These are phyloP conservation scores for Calcarisporium arbuscula DNA, from an alignment of 2,329 filamentous ascomycete species.

Conservation along the genomic window DNA sequence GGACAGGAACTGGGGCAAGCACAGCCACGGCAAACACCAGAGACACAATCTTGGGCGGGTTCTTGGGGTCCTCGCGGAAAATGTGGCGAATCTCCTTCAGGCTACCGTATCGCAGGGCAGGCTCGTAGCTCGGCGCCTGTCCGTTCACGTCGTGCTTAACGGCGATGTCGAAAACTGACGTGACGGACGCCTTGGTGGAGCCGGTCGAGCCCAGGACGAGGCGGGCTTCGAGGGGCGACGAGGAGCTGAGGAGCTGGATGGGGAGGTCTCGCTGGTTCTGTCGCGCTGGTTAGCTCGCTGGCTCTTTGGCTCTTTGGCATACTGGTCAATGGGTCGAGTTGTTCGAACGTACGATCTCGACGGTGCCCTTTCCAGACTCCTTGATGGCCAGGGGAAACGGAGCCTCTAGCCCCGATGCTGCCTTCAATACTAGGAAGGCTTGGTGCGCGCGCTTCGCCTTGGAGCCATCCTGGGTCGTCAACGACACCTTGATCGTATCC, in stretches of 20 bases:
- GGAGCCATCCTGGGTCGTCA: slow-evolving; percentile 76
- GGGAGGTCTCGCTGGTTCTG: slow-evolving; percentile 89
- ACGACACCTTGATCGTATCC: slow-evolving; percentile 72
- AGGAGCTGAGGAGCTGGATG: slow-evolving; percentile 65
- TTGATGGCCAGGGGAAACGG: slow-evolving; percentile 81
- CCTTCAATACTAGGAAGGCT: slow-evolving; percentile 79
- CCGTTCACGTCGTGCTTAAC: slow-evolving; percentile 57
- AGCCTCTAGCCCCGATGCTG: slow-evolving; percentile 74
- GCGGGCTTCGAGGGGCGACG: slow-evolving; percentile 67
- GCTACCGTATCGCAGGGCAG: slow-evolving; percentile 76
- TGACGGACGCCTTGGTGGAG: slow-evolving; percentile 58
- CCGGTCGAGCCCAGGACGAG: slow-evolving; percentile 86
- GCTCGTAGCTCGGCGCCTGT: slow-evolving; percentile 54
- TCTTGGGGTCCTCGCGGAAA: slow-evolving; percentile 75
- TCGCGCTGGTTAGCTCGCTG: slow-evolving; percentile 18
- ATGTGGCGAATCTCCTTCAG: slow-evolving; percentile 82
- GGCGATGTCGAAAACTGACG: slow-evolving; percentile 65
- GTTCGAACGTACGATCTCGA: slow-evolving; percentile 68
- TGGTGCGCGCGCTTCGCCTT: slow-evolving; percentile 84
- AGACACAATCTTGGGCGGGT: slow-evolving; percentile 73
- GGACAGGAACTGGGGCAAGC: slow-evolving; percentile 62
- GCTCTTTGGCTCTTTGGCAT: not conserved
- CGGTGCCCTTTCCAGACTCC: slow-evolving; percentile 77
- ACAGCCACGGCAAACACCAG: slow-evolving; percentile 71
- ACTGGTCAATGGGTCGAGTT: not conserved